Evolutionary conservation across 306 rosid species (phyloP).

Genomic region (Lathyrus sativus): DNA sequence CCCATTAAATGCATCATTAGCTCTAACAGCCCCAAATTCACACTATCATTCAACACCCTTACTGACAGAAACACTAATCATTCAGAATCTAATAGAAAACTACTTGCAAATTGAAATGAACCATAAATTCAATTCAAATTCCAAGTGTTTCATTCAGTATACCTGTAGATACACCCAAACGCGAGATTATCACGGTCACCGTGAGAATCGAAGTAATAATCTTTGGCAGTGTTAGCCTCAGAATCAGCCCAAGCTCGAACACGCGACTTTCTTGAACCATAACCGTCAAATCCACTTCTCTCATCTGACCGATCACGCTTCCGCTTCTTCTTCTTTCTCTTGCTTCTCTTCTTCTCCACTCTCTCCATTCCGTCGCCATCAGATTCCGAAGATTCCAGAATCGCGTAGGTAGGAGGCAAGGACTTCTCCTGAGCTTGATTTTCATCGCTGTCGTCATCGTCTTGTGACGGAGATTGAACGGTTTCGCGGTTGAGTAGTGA

Average conservation of each 20-base stretch:
- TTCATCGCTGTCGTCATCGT: slow-evolving; percentile 34
- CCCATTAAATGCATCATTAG: no score
- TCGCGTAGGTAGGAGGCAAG: slow-evolving; percentile 49
- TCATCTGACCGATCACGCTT: slow-evolving; percentile 50
- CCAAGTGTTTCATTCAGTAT: neutral
- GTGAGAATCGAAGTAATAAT: slow-evolving; percentile 73
- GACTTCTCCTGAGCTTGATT: slow-evolving; percentile 30
- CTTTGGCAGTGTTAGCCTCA: slow-evolving; percentile 54
- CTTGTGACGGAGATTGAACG: slow-evolving; percentile 31
- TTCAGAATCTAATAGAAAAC: neutral
- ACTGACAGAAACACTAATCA: slow-evolving; percentile 9
- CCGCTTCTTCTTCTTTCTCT: slow-evolving; percentile 56
- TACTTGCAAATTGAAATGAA: neutral
- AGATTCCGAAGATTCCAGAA: slow-evolving; percentile 75
- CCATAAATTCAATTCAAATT: slow-evolving; percentile 3
- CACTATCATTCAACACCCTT: slow-evolving; percentile 18
- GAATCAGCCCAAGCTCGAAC: slow-evolving; percentile 82
- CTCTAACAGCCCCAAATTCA: neutral
- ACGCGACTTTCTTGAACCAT: slow-evolving; percentile 66
- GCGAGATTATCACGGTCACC: slow-evolving; percentile 85
- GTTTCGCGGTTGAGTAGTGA: slow-evolving; percentile 19
- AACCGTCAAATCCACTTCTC: slow-evolving; percentile 49
- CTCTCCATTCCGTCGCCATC: slow-evolving; percentile 45
- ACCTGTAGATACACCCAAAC: slow-evolving; percentile 80
- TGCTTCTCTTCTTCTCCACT: slow-evolving; percentile 37